Conservation (phyloP, 2,329 filamentous ascomycete genomes). For the Sphaceloma murrayae region DNA sequence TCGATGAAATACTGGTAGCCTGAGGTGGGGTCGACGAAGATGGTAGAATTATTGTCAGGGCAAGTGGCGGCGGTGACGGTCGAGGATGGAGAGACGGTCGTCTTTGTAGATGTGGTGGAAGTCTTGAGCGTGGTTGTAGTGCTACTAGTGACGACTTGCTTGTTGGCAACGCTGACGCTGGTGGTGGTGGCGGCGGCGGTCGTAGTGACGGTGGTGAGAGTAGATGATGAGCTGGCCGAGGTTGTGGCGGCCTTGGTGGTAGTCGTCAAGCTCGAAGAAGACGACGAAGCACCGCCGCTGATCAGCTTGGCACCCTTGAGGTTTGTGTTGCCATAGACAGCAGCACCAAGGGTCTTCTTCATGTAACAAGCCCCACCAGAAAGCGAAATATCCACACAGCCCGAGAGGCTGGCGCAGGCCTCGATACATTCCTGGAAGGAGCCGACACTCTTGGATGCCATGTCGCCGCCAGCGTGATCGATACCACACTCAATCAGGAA, state of each 20-base stretch:
- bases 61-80: conserved; percentile 19
- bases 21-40: conserved; percentile 19
- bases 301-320: conserved; percentile 13
- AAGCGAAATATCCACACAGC: conserved; percentile 18
- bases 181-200: conserved; percentile 1
- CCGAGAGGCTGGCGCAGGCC: conserved; percentile 17
- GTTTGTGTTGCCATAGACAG: conserved; percentile 1
- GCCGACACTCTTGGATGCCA: conserved; percentile 17
- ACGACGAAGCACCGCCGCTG: conserved; percentile 2
- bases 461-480: conserved; percentile 25
- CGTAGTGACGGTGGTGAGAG: conserved; percentile 12
- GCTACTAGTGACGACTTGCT: conserved; percentile 7
- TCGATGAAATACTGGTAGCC: conserved; percentile 23
- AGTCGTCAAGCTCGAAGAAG: conserved; percentile 3
- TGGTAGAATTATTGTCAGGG: conserved; percentile 20
- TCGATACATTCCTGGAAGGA: conserved; percentile 23
- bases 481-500: conserved; percentile 26
- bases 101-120: conserved; percentile 7
- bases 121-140: conserved; percentile 8
- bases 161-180: conserved; percentile 6
- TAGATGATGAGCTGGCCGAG: no score
- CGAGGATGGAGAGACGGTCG: conserved; percentile 15
- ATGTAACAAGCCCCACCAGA: conserved; percentile 18
- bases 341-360: conserved; percentile 17
- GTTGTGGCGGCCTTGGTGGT: conserved; percentile 2